phyloP scores from a whole-genome alignment of 2,329 filamentous ascomycete species.

The Epichloe sylvatica region DNA sequence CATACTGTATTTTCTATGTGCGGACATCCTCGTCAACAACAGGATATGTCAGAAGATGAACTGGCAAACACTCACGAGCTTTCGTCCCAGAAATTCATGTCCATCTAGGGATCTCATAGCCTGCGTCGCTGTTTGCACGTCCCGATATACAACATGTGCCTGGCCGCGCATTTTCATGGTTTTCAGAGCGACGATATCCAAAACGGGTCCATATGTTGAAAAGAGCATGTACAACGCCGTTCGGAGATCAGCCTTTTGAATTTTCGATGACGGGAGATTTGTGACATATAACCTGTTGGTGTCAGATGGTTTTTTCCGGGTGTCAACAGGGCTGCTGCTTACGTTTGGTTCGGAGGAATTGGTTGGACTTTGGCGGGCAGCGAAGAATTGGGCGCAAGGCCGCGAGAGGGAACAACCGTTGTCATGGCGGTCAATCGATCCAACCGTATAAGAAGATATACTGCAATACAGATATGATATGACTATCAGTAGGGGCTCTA shows the following conservation, averaged over 20 bases:
- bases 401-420: slow-evolving; percentile 25
- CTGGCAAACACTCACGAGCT: slow-evolving; percentile 50
- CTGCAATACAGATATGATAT: not conserved
- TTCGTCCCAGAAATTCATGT: slow-evolving; percentile 69
- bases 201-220: slow-evolving; percentile 79
- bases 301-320: slow-evolving; percentile 2
- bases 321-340: slow-evolving; percentile 18
- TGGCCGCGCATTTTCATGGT: slow-evolving; percentile 90
- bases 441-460: not conserved
- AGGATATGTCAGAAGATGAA: not conserved
- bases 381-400: slow-evolving; percentile 27
- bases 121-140: slow-evolving; percentile 82
- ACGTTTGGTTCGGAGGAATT: slow-evolving; percentile 63
- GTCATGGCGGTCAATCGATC: slow-evolving; percentile 16
- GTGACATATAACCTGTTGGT: slow-evolving; percentile 65
- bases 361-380: slow-evolving; percentile 37
- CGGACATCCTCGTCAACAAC: not conserved
- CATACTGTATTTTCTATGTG: slow-evolving; percentile 75
- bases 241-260: slow-evolving; percentile 77
- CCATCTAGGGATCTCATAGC: slow-evolving; percentile 83
- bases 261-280: slow-evolving; percentile 73
- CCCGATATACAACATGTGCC: slow-evolving; percentile 81
- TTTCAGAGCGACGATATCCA: slow-evolving; percentile 83
- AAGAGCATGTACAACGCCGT: slow-evolving; percentile 86
- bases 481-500: not conserved